phyloP scores from a whole-genome alignment of 2,329 filamentous ascomycete species.

The Ampelomyces quisqualis region DNA sequence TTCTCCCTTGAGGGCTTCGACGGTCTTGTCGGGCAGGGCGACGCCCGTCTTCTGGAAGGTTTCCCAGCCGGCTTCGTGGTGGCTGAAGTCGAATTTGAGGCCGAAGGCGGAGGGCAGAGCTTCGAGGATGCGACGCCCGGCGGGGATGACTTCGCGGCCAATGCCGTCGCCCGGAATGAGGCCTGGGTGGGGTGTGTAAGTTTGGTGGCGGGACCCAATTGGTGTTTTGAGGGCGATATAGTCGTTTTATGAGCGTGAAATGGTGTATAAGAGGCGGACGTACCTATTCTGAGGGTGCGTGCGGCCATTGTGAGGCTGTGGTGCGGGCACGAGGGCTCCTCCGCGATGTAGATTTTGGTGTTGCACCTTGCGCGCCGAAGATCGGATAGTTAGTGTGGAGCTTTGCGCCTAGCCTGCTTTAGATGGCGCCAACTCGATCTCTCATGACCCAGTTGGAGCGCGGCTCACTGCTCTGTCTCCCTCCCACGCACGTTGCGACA shows the following conservation, averaged over 20 bases:
- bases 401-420: conserved; percentile 4
- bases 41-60: conserved; percentile 87
- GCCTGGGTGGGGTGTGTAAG: conserved; percentile 55
- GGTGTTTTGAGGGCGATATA: background rate
- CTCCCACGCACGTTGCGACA: no score
- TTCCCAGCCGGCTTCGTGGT: conserved; percentile 90
- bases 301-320: conserved; percentile 31
- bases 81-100: conserved; percentile 90
- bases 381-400: conserved; percentile 15
- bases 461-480: no score
- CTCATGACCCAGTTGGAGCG: background rate
- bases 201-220: background rate
- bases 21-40: conserved; percentile 86
- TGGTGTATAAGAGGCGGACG: background rate
- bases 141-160: conserved; percentile 95
- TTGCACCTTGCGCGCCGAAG: conserved; percentile 12
- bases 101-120: conserved; percentile 86
- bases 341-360: conserved; percentile 18
- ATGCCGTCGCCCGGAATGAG: conserved; percentile 98
- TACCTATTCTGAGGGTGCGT: conserved; percentile 37
- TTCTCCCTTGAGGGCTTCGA: conserved; percentile 82
- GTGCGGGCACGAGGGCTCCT: conserved; percentile 5
- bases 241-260: background rate
- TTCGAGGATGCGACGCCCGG: conserved; percentile 87
- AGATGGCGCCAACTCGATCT: background rate